These are phyloP conservation scores for Silene latifolia DNA, from an alignment of 148 eudicot species.

Conservation along the genomic window DNA sequence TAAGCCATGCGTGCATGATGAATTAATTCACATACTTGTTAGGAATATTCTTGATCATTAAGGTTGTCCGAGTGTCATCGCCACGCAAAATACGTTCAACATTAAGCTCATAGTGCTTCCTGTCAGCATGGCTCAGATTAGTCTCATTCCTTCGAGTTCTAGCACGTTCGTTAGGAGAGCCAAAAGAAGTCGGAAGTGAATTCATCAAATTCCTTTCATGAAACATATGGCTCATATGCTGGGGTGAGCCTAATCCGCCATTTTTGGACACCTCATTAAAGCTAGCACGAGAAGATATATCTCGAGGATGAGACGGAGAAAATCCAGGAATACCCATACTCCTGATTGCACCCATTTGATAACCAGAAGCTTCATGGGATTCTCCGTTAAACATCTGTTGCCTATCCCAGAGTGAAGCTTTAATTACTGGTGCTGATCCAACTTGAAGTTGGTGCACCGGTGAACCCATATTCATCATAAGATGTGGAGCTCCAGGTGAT, in stretches of 20 bases:
- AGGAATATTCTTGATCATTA: slow-evolving; percentile 81
- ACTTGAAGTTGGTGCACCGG: slow-evolving; percentile 28
- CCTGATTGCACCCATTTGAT: slow-evolving; percentile 36
- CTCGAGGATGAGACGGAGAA: slow-evolving; percentile 41
- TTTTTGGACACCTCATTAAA: slow-evolving; percentile 36
- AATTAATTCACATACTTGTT: slow-evolving; percentile 52
- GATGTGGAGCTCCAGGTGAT: slow-evolving; percentile 37
- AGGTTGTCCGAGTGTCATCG: slow-evolving; percentile 62
- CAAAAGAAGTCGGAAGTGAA: slow-evolving; percentile 46
- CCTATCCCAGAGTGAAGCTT: slow-evolving; percentile 35
- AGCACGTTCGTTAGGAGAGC: slow-evolving; percentile 49
- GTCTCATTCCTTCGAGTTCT: slow-evolving; percentile 56
- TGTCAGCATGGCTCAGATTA: slow-evolving; percentile 47
- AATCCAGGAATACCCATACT: slow-evolving; percentile 34
- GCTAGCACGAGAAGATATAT: slow-evolving; percentile 36
- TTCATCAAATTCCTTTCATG: slow-evolving; percentile 36
- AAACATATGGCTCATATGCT: slow-evolving; percentile 38
- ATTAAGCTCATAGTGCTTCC: slow-evolving; percentile 73
- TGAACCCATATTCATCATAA: slow-evolving; percentile 39
- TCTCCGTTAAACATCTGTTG: slow-evolving; percentile 34
- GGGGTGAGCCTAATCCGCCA: slow-evolving; percentile 39
- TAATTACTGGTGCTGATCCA: slow-evolving; percentile 8
- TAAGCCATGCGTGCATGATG: not conserved
- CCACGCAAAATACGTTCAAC: slow-evolving; percentile 60
- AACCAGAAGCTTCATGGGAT: slow-evolving; percentile 38